phyloP scores from a whole-genome alignment of 805 yeast species.

The Candida alai region DNA sequence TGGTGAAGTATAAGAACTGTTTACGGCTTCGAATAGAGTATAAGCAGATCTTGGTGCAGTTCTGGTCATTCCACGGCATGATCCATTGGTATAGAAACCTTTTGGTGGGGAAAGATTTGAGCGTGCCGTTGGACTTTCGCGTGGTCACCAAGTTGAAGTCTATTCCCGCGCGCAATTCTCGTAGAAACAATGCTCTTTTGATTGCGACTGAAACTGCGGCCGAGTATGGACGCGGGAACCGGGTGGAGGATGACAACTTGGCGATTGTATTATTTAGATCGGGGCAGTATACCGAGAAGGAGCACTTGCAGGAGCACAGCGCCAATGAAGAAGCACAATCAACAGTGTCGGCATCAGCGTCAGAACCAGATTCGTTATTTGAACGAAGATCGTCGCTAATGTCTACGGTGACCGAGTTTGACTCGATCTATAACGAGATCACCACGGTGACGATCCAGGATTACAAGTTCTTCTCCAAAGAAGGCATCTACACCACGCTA shows the following conservation, averaged over 20 bases:
- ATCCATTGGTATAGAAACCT: constrained; percentile 36
- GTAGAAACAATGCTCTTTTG: constrained; percentile 21
- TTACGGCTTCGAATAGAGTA: constrained; percentile 37
- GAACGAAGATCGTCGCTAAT: constrained; percentile 6
- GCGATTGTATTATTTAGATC: neutral
- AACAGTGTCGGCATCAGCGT: neutral
- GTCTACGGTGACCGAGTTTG: neutral
- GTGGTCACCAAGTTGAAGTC: constrained; percentile 21
- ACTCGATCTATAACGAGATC: neutral
- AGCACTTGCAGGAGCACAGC: neutral
- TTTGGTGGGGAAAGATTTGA: constrained; percentile 32
- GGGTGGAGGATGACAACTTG: neutral
- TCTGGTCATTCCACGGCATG: constrained; percentile 40
- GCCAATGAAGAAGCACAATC: neutral
- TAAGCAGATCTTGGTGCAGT: constrained; percentile 34
- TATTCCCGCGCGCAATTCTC: constrained; percentile 19
- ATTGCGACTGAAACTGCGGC: constrained; percentile 22
- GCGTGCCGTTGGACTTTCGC: constrained; percentile 26
- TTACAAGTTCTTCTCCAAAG: constrained; percentile 10
- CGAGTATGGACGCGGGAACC: constrained; percentile 2
- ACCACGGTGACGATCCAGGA: constrained; percentile 3
- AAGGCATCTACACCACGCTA: constrained; percentile 12
- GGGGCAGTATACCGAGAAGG: neutral
- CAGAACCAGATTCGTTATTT: constrained; percentile 8
- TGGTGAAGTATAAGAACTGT: constrained; percentile 29